phyloP scores from a whole-genome alignment of 345 rosid species.

The Dipteronia sinensis region DNA sequence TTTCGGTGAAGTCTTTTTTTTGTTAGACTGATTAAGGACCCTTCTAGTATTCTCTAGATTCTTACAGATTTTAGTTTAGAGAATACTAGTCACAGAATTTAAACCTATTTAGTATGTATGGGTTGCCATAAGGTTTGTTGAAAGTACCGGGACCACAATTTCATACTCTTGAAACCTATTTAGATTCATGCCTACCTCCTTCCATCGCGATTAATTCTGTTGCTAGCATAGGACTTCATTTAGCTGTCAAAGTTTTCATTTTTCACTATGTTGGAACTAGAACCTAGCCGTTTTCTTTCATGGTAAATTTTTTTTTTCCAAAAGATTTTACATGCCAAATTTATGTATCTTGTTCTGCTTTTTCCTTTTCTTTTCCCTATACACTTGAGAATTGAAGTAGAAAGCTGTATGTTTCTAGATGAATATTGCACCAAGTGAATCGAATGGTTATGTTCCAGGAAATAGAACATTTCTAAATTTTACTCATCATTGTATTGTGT shows the following conservation, averaged over 20 bases:
- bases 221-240: background rate
- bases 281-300: background rate
- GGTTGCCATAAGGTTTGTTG: background rate
- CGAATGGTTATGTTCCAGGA: background rate
- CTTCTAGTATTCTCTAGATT: too few relatives aligned
- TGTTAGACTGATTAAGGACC: too few relatives aligned
- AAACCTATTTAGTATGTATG: background rate
- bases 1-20: too few relatives aligned
- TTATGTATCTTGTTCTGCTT: background rate
- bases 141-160: background rate
- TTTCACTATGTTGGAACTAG: conserved; percentile 1
- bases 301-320: background rate
- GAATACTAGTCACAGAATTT: background rate
- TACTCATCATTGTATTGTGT: conserved; percentile 3
- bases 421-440: background rate
- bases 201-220: conserved; percentile 1
- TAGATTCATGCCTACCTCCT: conserved; percentile 11
- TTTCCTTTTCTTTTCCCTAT: background rate
- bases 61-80: too few relatives aligned
- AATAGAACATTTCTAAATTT: conserved; percentile 12
- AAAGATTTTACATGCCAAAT: background rate
- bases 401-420: background rate
- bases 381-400: background rate
- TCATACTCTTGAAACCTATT: conserved; percentile 9
- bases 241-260: background rate